Evolutionary conservation across 129 eudicot species (phyloP).

Genomic region (Oenanthe sinensis): DNA sequence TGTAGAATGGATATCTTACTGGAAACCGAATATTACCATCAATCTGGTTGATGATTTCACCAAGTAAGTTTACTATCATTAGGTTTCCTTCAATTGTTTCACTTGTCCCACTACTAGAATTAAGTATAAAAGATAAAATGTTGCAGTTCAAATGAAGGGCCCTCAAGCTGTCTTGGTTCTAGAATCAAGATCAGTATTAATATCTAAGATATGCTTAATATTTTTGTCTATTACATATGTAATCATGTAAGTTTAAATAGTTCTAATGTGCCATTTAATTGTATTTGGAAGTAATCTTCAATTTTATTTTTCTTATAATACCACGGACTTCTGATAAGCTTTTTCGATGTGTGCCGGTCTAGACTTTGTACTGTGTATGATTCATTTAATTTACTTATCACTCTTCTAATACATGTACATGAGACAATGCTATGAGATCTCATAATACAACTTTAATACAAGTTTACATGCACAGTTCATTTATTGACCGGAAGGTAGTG

Average conservation of each 20-base stretch:
- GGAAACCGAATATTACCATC: conserved; percentile 95
- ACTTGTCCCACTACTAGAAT: neutral
- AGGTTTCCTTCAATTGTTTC: neutral
- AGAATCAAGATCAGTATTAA: neutral
- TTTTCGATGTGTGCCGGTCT: neutral
- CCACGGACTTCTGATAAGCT: neutral
- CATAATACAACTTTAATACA: too few species aligned
- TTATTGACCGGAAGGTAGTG: neutral
- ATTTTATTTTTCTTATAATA: neutral
- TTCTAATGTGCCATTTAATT: neutral
- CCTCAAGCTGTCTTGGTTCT: neutral
- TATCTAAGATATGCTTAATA: neutral
- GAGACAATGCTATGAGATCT: too few species aligned
- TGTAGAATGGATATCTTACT: conserved; percentile 72
- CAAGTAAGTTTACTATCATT: conserved; percentile 27
- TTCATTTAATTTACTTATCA: too few species aligned
- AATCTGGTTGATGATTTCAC: conserved; percentile 95
- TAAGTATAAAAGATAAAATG: neutral
- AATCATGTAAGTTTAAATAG: neutral
- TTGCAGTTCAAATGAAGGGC: neutral
- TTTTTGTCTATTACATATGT: neutral
- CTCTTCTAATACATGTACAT: too few species aligned
- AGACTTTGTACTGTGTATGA: too few species aligned
- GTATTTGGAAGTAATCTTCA: neutral
- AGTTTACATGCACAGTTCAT: neutral